Conservation (phyloP, 2,329 filamentous ascomycete genomes). For the Metarhizium sp. region DNA sequence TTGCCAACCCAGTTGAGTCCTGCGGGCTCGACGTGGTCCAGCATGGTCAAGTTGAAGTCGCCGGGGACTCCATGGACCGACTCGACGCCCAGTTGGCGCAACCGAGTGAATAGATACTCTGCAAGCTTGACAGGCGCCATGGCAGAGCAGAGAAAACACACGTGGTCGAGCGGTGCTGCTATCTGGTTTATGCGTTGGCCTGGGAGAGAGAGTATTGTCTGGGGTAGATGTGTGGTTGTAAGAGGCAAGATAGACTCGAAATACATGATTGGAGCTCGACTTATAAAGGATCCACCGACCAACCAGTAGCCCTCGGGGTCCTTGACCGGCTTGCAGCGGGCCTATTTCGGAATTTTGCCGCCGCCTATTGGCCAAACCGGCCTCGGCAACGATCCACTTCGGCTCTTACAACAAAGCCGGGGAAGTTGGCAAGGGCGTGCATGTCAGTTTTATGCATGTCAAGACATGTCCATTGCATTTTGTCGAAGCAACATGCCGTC, state of each 20-base stretch:
- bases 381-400: background rate
- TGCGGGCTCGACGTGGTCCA: constrained; percentile 27
- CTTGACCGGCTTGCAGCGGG: constrained; percentile 2
- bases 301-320: background rate
- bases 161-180: background rate
- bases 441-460: too few relatives aligned
- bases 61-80: constrained; percentile 44
- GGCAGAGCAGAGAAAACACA: background rate
- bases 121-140: constrained; percentile 8
- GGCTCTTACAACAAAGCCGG: background rate
- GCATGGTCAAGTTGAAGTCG: constrained; percentile 28
- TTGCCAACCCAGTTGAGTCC: constrained; percentile 39
- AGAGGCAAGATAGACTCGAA: background rate
- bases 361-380: background rate
- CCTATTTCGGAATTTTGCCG: background rate
- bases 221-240: background rate
- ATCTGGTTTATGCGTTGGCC: background rate
- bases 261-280: background rate
- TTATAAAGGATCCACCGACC: background rate
- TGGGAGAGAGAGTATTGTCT: background rate
- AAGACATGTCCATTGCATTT: background rate
- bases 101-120: constrained; percentile 48
- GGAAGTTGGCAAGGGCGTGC: too few relatives aligned
- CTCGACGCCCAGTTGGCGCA: constrained; percentile 48
- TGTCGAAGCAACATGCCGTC: background rate